Evolutionary conservation across 1,139 yeast genomes (phyloP).

Genomic region (Hyphopichia wangnamkhiaoensis): DNA sequence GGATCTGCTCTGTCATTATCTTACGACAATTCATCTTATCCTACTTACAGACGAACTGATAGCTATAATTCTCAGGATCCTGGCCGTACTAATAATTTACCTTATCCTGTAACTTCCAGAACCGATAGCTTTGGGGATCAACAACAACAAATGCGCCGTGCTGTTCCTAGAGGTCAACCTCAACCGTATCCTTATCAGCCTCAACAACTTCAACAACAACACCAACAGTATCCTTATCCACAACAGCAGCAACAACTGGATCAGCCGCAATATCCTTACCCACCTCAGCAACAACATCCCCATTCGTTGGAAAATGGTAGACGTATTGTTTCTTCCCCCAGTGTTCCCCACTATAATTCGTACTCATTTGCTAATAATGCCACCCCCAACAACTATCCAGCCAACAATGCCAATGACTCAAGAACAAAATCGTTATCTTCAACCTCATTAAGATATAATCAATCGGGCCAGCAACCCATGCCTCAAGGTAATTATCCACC

Average conservation of each 20-base stretch:
- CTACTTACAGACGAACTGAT: too few relatives aligned
- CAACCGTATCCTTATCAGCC: too few relatives aligned
- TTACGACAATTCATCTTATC: too few relatives aligned
- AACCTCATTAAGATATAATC: conserved; percentile 17
- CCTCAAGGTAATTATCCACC: conserved; percentile 11
- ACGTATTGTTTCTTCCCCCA: conserved; percentile 29
- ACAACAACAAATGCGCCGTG: too few relatives aligned
- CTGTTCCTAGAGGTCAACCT: too few relatives aligned
- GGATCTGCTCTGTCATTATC: too few relatives aligned
- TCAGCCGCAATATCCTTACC: conserved; percentile 3
- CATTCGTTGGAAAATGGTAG: conserved; percentile 15
- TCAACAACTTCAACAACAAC: conserved; percentile 8
- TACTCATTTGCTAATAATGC: conserved; percentile 1
- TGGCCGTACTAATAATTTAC: too few relatives aligned
- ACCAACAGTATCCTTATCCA: conserved; percentile 3
- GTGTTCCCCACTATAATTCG: conserved; percentile 12
- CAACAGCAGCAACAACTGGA: conserved; percentile 7
- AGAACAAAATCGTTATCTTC: conserved; percentile 28
- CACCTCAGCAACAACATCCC: conserved; percentile 2
- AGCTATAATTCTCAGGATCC: too few relatives aligned
- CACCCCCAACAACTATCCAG: conserved; percentile 10
- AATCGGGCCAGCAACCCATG: conserved; percentile 14
- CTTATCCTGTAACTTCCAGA: too few relatives aligned
- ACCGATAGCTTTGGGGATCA: too few relatives aligned
- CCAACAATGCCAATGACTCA: conserved; percentile 14